These are phyloP conservation scores for Sugiyamaella xylanicola DNA, from an alignment of 1,139 yeast genomes.

Conservation along the genomic window DNA sequence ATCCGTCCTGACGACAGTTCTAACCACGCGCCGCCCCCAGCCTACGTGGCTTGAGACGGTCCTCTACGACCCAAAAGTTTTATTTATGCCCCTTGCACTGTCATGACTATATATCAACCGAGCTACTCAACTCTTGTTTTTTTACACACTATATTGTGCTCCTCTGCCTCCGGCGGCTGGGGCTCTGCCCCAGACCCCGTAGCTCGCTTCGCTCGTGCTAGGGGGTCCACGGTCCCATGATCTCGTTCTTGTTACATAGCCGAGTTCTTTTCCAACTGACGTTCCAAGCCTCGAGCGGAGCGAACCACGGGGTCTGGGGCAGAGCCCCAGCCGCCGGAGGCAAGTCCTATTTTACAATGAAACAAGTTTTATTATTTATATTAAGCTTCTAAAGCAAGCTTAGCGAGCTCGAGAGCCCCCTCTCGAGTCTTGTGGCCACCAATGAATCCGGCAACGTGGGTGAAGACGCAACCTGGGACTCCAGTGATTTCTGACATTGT, in stretches of 20 bases:
- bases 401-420: slow-evolving; percentile 77
- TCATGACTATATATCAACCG: slow-evolving; percentile 5
- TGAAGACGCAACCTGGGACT: slow-evolving; percentile 80
- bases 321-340: not conserved
- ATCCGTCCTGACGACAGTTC: slow-evolving; percentile 13
- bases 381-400: slow-evolving; percentile 25
- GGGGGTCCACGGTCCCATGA: not conserved
- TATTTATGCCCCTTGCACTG: slow-evolving; percentile 1
- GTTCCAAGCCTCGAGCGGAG: not conserved
- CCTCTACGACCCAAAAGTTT: slow-evolving; percentile 14
- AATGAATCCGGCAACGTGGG: slow-evolving; percentile 96
- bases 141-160: not conserved
- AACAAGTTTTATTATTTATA: not conserved
- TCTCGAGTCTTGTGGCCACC: slow-evolving; percentile 89
- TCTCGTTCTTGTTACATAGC: too few species aligned
- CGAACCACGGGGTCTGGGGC: not conserved
- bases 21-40: slow-evolving; percentile 26
- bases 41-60: slow-evolving; percentile 27
- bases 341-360: not conserved
- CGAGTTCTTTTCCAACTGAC: too few species aligned
- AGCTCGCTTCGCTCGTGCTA: not conserved
- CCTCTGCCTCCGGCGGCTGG: not conserved
- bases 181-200: slow-evolving; percentile 1
- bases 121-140: not conserved
- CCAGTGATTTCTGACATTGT: slow-evolving; percentile 72